Percentiles rank a stretch among this genome's conserved stretches.
These are phyloP conservation scores for Trichophyton benhamiae DNA, from an alignment of 2,329 filamentous ascomycete genomes.

Conservation along the genomic window DNA sequence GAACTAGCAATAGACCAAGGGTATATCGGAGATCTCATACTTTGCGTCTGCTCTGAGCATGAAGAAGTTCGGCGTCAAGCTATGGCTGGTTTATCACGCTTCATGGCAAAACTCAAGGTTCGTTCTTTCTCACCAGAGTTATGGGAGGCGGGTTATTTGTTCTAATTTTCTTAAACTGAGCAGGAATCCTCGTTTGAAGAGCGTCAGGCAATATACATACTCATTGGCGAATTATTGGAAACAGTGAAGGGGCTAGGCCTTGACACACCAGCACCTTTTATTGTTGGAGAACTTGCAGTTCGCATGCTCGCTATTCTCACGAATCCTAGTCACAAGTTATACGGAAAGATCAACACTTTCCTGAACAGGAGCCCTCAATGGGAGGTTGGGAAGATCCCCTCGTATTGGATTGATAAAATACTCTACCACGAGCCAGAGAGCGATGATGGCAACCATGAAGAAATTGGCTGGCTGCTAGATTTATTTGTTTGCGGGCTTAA, in stretches of 20 bases:
- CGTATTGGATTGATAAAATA: constrained; percentile 55
- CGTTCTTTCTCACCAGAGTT: constrained; percentile 6
- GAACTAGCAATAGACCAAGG: constrained; percentile 71
- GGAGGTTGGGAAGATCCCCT: constrained; percentile 46
- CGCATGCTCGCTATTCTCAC: constrained; percentile 57
- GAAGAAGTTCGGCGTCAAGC: constrained; percentile 69
- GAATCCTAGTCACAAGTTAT: constrained; percentile 69
- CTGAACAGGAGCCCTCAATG: constrained; percentile 67
- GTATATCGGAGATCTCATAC: constrained; percentile 55
- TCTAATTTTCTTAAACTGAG: constrained; percentile 2
- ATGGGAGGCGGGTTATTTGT: background rate
- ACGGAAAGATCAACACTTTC: constrained; percentile 75
- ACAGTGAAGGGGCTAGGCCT: constrained; percentile 50
- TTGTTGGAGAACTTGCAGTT: constrained; percentile 63
- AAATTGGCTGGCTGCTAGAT: constrained; percentile 61
- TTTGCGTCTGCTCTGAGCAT: constrained; percentile 64
- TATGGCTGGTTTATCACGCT: constrained; percentile 24
- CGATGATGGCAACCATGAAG: constrained; percentile 60
- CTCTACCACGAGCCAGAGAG: constrained; percentile 61
- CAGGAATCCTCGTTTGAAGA: constrained; percentile 61
- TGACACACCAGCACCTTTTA: constrained; percentile 52
- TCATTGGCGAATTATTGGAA: constrained; percentile 69
- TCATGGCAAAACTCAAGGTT: constrained; percentile 40
- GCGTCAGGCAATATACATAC: constrained; percentile 63
- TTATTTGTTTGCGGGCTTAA: constrained; percentile 55